Base-by-base conservation (phyloP, 1,139 yeast species). In the Suhomyces chickasaworum region DNA sequence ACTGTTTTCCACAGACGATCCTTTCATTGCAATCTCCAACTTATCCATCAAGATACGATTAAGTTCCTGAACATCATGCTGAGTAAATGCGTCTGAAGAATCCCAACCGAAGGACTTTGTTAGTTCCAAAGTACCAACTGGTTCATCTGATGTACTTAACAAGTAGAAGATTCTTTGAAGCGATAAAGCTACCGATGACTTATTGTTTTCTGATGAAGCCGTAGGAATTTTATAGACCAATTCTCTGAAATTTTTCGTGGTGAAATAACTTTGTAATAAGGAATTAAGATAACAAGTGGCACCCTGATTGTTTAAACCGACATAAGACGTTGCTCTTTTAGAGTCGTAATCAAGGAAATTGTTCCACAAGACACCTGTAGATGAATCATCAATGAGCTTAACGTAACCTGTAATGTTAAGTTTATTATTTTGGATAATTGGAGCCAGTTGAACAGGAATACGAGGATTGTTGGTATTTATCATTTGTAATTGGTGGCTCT, bases 61-160 rank as follows among this genome's bases (percentile, higher is more conserved):
- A 64, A 95, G 77, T 64, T 93, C 99, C 64, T 95, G 99, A 13
- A 93, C 97, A 63, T 93, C 99, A 65, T 93, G 99, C 66, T 93
- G 99, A 7, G 96, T 89, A 64, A 93, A 95, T 0, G 98, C 97
- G 58, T 93, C 99, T 9, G 86, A 85, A 8, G 90, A 80, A 63
- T 91, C 97, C 99, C 99, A 93, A 9, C 99, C 99, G 73, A 93
- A 93, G 0, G 98, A 86, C 51, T 82, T 81, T 0, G 99, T 93
- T 48, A 93, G 74, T 60, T 89, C 97, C 53, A 81, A 65, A 0
- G 99, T 93, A 47, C 89, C 95, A 4, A 91, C 83, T 0, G 97
- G 89, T 21, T 80, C 82, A 17, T 75, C 69, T 0, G 96, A 85
- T 4, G 83, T 83, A 54, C 86, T 83, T 53, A 93, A 73, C 53